Evolutionary conservation across 2,329 filamentous ascomycete species (phyloP), one percentile per base, ranked within the genome.

Genomic region (Raffaelea albimanens): DNA sequence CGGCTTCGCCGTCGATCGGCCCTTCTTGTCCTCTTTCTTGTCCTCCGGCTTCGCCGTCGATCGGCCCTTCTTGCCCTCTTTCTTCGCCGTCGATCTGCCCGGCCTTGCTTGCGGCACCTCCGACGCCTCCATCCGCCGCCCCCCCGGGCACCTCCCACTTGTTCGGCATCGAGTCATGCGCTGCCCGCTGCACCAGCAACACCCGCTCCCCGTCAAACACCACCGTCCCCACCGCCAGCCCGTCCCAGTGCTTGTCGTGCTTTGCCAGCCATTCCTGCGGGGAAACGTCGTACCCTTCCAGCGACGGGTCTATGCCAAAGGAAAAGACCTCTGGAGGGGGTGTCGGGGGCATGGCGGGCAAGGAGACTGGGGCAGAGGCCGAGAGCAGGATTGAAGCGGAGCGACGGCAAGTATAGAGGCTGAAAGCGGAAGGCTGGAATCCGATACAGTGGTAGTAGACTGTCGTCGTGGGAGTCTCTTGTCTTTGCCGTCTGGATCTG

Each of bases 101-200:
- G 1, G n/a, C n/a, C n/a, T n/a, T n/a, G n/a, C n/a, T n/a, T n/a
- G n/a, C n/a, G n/a, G n/a, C n/a, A n/a, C n/a, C n/a, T n/a, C n/a
- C n/a, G n/a, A n/a, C n/a, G n/a, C 61, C 59, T 2, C 49, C 23
- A 46, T 70, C 66, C 41, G 59, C 61, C 0, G 56, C 66, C 18
- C 68, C 69, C 41, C 69, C 69, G 1, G 68, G 66, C 11, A 63
- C 51, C 50, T 72, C 69, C 68, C 69, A 71, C 13, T 47, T 55
- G 41, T 62, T 52, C 0, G 68, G 68, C 58, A 65, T 62, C 9
- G 58, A 64, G 52, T 68, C 66, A 48, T 59, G 56, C 1, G 60
- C 52, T 9, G 66, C 62, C 22, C 67, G 65, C 56, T 69, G 66
- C 20, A 69, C 48, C 3, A 70, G 58, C 1, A 69, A 59, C 22